Evolutionary conservation across 495 filamentous ascomycete genomes (phyloP).

Genomic region (Aspergillus haitiensis): DNA sequence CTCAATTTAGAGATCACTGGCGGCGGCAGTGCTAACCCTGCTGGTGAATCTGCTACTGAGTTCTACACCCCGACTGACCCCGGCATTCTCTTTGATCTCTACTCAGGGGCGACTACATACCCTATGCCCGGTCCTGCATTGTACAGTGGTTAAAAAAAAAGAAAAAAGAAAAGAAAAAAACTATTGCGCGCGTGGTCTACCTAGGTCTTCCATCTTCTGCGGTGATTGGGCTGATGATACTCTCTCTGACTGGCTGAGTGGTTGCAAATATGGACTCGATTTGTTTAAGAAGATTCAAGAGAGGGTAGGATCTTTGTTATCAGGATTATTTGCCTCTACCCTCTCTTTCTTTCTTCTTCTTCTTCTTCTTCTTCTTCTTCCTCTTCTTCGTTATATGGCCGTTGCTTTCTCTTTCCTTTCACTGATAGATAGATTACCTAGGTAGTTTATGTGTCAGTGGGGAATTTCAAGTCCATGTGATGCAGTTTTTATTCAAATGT

Average conservation of each 20-base stretch:
- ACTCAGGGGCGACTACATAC: neutral
- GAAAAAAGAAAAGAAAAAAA: constrained; percentile 5
- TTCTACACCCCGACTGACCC: neutral
- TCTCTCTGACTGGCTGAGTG: too few relatives aligned
- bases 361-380: neutral
- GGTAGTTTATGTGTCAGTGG: too few relatives aligned
- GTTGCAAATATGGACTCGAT: too few relatives aligned
- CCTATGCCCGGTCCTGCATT: neutral
- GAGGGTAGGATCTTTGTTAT: too few relatives aligned
- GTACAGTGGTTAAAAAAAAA: constrained; percentile 32
- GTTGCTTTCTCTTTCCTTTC: too few relatives aligned
- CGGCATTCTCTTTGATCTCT: neutral
- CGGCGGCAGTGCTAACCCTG: constrained; percentile 34
- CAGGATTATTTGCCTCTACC: neutral
- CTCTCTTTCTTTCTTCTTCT: neutral
- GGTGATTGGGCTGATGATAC: neutral
- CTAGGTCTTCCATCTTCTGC: neutral
- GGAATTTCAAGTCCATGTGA: too few relatives aligned
- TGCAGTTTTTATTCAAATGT: too few relatives aligned
- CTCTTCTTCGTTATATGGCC: too few relatives aligned
- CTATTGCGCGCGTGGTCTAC: neutral
- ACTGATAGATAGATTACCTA: too few relatives aligned
- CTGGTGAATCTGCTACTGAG: neutral
- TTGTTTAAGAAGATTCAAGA: too few relatives aligned
- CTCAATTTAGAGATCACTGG: constrained; percentile 64